Evolutionary conservation across 306 rosid genomes (phyloP).

Genomic region (Sphenostylis stenocarpa): DNA sequence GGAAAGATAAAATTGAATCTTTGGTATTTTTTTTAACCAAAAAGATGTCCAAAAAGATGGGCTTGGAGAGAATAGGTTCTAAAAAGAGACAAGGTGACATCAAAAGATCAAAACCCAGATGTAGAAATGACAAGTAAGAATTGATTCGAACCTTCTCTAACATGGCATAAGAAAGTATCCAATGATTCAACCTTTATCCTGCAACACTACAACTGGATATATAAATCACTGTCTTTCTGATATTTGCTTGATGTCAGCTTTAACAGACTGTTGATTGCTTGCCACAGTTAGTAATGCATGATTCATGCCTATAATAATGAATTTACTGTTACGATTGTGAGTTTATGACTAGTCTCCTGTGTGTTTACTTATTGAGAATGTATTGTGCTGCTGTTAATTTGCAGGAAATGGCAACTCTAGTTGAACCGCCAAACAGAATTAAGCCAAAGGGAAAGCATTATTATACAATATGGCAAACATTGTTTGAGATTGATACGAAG

Average conservation of each 20-base stretch:
- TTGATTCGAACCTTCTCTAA: slow-evolving; percentile 48
- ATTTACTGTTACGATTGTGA: slow-evolving; percentile 1
- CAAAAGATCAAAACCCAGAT: slow-evolving; percentile 50
- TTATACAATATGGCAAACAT: slow-evolving; percentile 66
- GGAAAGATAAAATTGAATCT: slow-evolving; percentile 28
- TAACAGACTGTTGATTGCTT: slow-evolving; percentile 10
- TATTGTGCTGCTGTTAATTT: slow-evolving; percentile 27
- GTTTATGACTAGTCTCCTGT: slow-evolving; percentile 3
- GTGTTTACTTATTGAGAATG: slow-evolving; percentile 23
- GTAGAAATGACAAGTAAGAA: slow-evolving; percentile 61
- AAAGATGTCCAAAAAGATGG: slow-evolving; percentile 1
- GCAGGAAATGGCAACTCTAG: slow-evolving; percentile 68
- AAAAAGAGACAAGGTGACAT: slow-evolving; percentile 33
- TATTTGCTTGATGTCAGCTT: slow-evolving; percentile 12
- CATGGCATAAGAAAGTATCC: slow-evolving; percentile 16
- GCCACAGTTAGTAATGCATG: slow-evolving; percentile 22
- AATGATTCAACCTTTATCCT: slow-evolving; percentile 9
- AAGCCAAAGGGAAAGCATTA: slow-evolving; percentile 68
- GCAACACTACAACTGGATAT: slow-evolving; percentile 14
- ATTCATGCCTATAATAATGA: slow-evolving; percentile 1
- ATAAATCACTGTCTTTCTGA: slow-evolving; percentile 9
- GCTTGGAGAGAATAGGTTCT: slow-evolving; percentile 30
- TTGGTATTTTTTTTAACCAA: background rate
- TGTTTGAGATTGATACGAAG: slow-evolving; percentile 85
- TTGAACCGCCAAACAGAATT: slow-evolving; percentile 66